phyloP scores from a whole-genome alignment of 2,329 filamentous ascomycete genomes.

The Clarireedia sp. region DNA sequence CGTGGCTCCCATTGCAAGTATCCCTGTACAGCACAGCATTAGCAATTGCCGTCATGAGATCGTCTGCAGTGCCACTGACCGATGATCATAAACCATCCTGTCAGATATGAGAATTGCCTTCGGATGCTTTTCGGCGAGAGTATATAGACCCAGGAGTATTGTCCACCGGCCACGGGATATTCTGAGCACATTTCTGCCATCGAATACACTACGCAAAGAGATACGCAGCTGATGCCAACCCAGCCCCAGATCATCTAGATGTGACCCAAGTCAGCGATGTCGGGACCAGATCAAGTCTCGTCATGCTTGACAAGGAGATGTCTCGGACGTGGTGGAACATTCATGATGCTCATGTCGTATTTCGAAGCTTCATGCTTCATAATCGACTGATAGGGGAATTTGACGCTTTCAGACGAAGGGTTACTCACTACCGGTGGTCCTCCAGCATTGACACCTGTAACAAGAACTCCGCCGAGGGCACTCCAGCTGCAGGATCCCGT shows the following conservation, averaged over 20 bases:
- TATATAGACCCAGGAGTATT: conserved; percentile 51
- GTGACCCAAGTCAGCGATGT: neutral
- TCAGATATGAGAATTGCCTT: conserved; percentile 37
- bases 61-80: conserved; percentile 23
- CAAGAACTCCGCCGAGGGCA: conserved; percentile 46
- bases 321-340: conserved; percentile 10
- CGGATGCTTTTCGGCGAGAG: conserved; percentile 41
- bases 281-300: neutral
- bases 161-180: conserved; percentile 48
- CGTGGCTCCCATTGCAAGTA: conserved; percentile 43
- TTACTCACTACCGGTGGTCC: conserved; percentile 41
- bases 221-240: conserved; percentile 43
- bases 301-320: conserved; percentile 9
- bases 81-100: conserved; percentile 42
- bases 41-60: conserved; percentile 1
- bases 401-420: conserved; percentile 2
- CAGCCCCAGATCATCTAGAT: conserved; percentile 46
- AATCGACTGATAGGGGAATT: conserved; percentile 10
- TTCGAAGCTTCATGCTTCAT: neutral
- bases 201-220: conserved; percentile 46
- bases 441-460: conserved; percentile 46
- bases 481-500: conserved; percentile 37
- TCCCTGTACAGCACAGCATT: conserved; percentile 10
- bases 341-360: conserved; percentile 1
- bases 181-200: conserved; percentile 53